Evolutionary conservation across 768 basidiomycete species (phyloP).

Genomic region (Collybia mongolica): DNA sequence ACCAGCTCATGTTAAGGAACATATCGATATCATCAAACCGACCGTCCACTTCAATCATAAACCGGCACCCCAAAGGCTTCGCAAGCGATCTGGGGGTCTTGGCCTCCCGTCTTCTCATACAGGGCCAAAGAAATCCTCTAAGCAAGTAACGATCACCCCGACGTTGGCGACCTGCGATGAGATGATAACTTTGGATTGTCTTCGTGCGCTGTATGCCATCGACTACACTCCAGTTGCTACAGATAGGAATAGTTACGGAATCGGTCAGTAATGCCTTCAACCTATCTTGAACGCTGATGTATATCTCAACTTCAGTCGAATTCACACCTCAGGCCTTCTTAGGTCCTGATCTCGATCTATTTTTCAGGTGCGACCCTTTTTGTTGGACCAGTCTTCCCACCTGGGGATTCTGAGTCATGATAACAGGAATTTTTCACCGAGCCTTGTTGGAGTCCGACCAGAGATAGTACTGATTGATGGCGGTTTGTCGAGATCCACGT

Average conservation of each 20-base stretch:
- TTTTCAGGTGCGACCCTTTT: conserved; percentile 24
- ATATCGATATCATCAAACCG: conserved; percentile 43
- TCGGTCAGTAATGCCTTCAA: conserved; percentile 23
- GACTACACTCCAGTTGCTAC: conserved; percentile 29
- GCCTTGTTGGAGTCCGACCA: conserved; percentile 33
- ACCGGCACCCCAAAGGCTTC: conserved; percentile 17
- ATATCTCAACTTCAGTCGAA: conserved; percentile 33
- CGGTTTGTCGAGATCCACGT: conserved; percentile 13
- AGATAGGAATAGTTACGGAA: conserved; percentile 36
- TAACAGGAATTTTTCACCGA: conserved; percentile 34
- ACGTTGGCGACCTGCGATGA: conserved; percentile 26
- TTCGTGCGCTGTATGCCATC: conserved; percentile 38
- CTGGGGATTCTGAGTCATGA: not conserved
- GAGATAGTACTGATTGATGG: conserved; percentile 33
- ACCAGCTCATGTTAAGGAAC: conserved; percentile 35
- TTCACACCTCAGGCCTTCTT: conserved; percentile 50
- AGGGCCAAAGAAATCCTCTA: conserved; percentile 19
- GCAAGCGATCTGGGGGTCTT: conserved; percentile 18
- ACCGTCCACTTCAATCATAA: conserved; percentile 39
- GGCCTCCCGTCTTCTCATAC: conserved; percentile 12
- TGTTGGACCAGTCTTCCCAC: no score
- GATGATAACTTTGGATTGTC: conserved; percentile 37
- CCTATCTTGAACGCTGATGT: not conserved
- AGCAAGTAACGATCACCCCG: conserved; percentile 14
- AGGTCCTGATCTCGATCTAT: conserved; percentile 43